Evolutionary conservation across 1,284 basidiomycete genomes (phyloP).

Genomic region (Microbotryum saponariae): DNA sequence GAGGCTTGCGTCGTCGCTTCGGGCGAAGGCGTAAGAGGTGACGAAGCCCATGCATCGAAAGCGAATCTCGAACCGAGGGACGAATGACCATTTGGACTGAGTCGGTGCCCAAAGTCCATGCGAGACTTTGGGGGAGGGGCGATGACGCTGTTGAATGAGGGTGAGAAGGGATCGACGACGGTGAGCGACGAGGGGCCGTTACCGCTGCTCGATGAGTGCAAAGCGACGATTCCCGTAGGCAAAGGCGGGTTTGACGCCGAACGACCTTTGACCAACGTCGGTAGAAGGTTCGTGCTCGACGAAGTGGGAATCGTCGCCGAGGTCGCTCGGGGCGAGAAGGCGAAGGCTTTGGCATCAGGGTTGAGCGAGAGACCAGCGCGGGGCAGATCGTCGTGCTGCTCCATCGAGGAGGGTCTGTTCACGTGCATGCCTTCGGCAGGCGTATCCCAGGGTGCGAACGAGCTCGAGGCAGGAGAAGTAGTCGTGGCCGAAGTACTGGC

Average conservation of each 20-base stretch:
- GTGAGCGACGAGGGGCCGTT: constrained; percentile 6
- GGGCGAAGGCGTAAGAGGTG: not conserved
- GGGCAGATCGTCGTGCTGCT: constrained; percentile 47
- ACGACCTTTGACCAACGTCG: too few species aligned
- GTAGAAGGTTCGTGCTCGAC: constrained; percentile 2
- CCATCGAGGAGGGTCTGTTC: constrained; percentile 14
- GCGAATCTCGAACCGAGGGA: constrained; percentile 4
- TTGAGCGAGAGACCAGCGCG: constrained; percentile 53
- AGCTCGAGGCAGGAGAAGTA: constrained; percentile 11
- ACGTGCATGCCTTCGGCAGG: not conserved
- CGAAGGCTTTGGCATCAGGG: constrained; percentile 75
- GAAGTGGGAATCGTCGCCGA: constrained; percentile 11
- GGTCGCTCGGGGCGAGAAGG: constrained; percentile 25
- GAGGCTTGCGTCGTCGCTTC: not conserved
- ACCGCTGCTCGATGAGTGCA: not conserved
- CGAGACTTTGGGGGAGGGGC: constrained; percentile 25
- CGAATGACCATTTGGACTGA: not conserved
- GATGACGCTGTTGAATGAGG: constrained; percentile 23
- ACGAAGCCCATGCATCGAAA: not conserved
- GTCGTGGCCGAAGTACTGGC: constrained; percentile 7
- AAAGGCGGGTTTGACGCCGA: not conserved
- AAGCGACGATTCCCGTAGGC: not conserved
- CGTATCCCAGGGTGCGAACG: constrained; percentile 19
- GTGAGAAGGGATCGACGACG: constrained; percentile 9
- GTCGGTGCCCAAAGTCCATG: constrained; percentile 19